Evolutionary conservation across 139 green algal genomes (phyloP).

Genomic region (Coelastrella sp.): DNA sequence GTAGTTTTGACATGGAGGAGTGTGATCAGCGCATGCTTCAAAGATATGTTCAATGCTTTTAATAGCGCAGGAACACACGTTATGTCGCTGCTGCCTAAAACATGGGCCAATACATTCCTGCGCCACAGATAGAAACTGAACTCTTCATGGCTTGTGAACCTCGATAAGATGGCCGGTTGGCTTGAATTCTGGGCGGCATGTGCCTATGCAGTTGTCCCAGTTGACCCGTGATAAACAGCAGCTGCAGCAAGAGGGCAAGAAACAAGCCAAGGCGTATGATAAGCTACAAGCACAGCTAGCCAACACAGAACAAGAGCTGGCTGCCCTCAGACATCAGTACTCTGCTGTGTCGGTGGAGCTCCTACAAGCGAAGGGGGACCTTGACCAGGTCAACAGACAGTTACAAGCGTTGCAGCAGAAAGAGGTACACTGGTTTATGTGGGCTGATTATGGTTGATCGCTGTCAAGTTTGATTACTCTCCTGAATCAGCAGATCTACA

Average conservation of each 20-base stretch:
- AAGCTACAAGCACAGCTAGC: not conserved
- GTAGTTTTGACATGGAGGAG: too few relatives aligned
- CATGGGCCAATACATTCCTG: too few relatives aligned
- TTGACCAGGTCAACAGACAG: not conserved
- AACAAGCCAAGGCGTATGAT: not conserved
- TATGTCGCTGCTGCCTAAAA: too few relatives aligned
- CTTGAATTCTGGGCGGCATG: not conserved
- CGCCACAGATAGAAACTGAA: too few relatives aligned
- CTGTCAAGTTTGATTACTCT: too few relatives aligned
- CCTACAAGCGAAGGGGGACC: not conserved
- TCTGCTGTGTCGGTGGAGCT: not conserved
- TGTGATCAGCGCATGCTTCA: too few relatives aligned
- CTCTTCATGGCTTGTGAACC: not conserved
- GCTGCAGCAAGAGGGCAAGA: not conserved
- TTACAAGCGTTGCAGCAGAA: not conserved
- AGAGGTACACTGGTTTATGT: not conserved
- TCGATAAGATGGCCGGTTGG: not conserved
- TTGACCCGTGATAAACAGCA: not conserved
- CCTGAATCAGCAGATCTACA: too few relatives aligned
- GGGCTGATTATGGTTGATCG: too few relatives aligned
- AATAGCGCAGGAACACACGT: too few relatives aligned
- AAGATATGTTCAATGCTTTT: too few relatives aligned
- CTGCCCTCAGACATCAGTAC: not conserved
- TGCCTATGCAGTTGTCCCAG: not conserved
- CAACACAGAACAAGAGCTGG: not conserved